Evolutionary conservation across 495 filamentous ascomycete genomes (phyloP).

Genomic region (Tetracladium marchalianum): DNA sequence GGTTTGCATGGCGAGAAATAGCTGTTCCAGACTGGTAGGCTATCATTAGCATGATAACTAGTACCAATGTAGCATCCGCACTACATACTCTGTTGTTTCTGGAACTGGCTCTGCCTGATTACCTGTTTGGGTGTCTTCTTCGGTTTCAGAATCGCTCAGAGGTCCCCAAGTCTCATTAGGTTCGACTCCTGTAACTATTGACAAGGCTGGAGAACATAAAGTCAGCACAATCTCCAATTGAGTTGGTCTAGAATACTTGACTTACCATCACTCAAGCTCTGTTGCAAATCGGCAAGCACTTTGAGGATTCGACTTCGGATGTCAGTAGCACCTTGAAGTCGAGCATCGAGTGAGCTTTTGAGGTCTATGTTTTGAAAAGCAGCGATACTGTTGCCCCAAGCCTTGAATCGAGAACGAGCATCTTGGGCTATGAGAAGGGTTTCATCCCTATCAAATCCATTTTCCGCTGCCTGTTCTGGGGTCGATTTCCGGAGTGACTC

Average conservation of each 20-base stretch:
- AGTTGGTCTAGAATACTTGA: not conserved
- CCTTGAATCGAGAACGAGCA: conserved; percentile 28
- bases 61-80: not conserved
- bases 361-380: conserved; percentile 26
- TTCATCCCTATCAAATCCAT: conserved; percentile 1
- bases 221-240: not conserved
- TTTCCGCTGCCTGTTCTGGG: not conserved
- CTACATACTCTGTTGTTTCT: not conserved
- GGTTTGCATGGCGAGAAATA: conserved; percentile 15
- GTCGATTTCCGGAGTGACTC: not conserved
- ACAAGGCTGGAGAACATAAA: not conserved
- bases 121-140: too few relatives aligned
- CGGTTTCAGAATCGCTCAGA: not conserved
- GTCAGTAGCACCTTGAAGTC: conserved; percentile 35
- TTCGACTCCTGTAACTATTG: conserved; percentile 4
- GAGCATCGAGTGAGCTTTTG: conserved; percentile 33
- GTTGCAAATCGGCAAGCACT: conserved; percentile 21
- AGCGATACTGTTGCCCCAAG: conserved; percentile 37
- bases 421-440: conserved; percentile 16
- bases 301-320: conserved; percentile 26
- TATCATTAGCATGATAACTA: too few relatives aligned
- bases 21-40: conserved; percentile 1
- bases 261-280: not conserved
- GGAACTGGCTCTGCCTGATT: conserved; percentile 1
- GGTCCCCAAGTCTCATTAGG: conserved; percentile 10